Base-by-base conservation (phyloP, 805 yeast species). In the Metschnikowia lachancei region DNA sequence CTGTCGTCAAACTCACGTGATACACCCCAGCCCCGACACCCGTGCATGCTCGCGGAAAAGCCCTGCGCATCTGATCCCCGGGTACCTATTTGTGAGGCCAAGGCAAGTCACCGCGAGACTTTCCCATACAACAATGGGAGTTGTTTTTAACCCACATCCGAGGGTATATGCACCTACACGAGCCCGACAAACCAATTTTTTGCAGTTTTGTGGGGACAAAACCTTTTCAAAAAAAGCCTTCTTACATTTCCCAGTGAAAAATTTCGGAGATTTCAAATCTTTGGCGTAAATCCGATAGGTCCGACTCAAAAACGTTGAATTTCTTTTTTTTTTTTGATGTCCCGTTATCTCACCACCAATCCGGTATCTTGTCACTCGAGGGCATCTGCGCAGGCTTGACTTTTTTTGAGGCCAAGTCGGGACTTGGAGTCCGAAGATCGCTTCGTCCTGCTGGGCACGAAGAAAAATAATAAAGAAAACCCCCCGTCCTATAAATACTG, bases 371-470 rank as follows among this genome's bases (percentile, higher is more conserved):
- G 41, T 36, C 41, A 29, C 41, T 36, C 24, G 41, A 24, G 36
- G 31, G 34, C 41, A 8, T 28, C 18, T 34, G 45, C 45, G 39
- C 45, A 33, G 24, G 3, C 33, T 40, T 16, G 45, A 24, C 6
- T 28, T 42, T 41, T 42, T 36, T 20, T 36, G 16, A 12, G 11
- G 24, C 13, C 41, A 11, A 28, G 37, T 18, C 40, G 49, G 44
- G 22, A 33, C 32, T 45, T 40, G 16, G 42, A 42, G 40, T 37
- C 45, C 49, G 51, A 36, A 33, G n/a, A 26, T 49, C 52, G 52
- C 49, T 43, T 40, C 36, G 28, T 31, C 45, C 44, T 49, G 44
- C 47, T 49, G 13, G 19, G 39, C 10, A 43, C 24, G 14, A 36
- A 18, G 12, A 36, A 22, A 20, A 36, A 36, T 14, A 36, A 12